Base-by-base conservation (phyloP, 495 filamentous ascomycete genomes). In the Xylaria bambusicola region DNA sequence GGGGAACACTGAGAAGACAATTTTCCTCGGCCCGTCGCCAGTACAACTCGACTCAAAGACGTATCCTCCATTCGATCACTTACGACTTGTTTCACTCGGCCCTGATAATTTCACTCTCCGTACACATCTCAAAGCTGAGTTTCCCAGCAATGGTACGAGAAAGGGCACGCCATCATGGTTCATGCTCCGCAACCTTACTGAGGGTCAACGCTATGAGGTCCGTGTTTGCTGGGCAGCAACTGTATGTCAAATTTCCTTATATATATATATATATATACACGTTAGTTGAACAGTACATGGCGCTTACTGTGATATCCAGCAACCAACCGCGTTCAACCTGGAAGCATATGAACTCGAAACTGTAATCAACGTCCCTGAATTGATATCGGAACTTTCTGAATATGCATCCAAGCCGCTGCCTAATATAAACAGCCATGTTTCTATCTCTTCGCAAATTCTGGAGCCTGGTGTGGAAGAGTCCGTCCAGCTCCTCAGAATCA, bases 211-310 rank as follows among this genome's bases (percentile, higher is more conserved):
- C 59, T 96, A 98, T 77, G 94, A 98, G 77, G 84, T 96, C 31
- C 84, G 94, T 21, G 80, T 97, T 60, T 98, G 94, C 74, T 98
- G 94, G 94, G 78, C 89, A 62, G 94, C 94, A 42, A 95, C 87
- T 29, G 93, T 96, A 83, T 73, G 88, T 80, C 20, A 58, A 31
- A 17, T 56, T 53, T 65, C 62, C 38, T 15, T 20, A 2, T 9
- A 36, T n/a, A n/a, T n/a, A n/a, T n/a, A n/a, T n/a, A n/a, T n/a
- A n/a, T n/a, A n/a, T n/a, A n/a, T n/a, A n/a, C n/a, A n/a, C 10
- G 9, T 38, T 12, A 4, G 2, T 26, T 26, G 24, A 13, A 18
- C 31, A 51, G 58, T 52, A 3, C 18, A 31, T 8, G 58, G 63
- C 48, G 17, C 26, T 55, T 17, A 61, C 56, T 35, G 49, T 20